Conservation (phyloP, 495 filamentous ascomycete species). For the Penicillium alfredii region DNA sequence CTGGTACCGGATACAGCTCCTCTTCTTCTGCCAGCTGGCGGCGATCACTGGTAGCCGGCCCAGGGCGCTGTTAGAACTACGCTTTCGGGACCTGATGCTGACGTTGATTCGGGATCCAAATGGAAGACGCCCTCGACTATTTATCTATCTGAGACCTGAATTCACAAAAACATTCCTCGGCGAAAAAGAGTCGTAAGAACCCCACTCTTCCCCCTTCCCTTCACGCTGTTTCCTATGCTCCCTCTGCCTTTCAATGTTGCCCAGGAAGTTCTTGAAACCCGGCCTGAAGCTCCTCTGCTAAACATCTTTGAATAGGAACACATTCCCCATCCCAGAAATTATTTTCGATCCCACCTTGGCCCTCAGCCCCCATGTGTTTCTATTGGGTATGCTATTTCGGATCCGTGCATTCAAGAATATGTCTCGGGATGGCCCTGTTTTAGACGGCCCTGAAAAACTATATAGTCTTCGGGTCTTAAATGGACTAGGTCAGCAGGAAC, state of each 20-base stretch:
- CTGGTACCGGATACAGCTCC: slow-evolving; percentile 27
- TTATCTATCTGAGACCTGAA: slow-evolving; percentile 28
- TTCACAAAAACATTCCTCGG: slow-evolving; percentile 31
- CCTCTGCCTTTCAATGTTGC: slow-evolving; percentile 3
- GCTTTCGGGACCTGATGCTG: slow-evolving; percentile 19
- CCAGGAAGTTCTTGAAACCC: slow-evolving; percentile 1
- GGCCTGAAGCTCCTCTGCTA: slow-evolving; percentile 1
- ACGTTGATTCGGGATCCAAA: slow-evolving; percentile 31
- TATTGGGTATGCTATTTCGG: slow-evolving; percentile 29
- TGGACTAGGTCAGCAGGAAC: slow-evolving; percentile 24
- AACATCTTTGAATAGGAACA: slow-evolving; percentile 20
- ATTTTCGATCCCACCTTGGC: slow-evolving; percentile 26
- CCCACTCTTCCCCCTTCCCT: slow-evolving; percentile 2
- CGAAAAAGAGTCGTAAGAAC: slow-evolving; percentile 26
- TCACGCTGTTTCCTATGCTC: slow-evolving; percentile 5
- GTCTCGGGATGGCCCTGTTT: slow-evolving; percentile 12
- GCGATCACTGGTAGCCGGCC: slow-evolving; percentile 30
- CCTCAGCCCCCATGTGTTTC: slow-evolving; percentile 16
- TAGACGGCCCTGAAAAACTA: slow-evolving; percentile 23
- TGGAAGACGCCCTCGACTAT: slow-evolving; percentile 20
- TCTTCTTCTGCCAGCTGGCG: slow-evolving; percentile 32
- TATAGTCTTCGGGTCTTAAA: slow-evolving; percentile 26
- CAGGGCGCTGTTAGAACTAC: slow-evolving; percentile 27
- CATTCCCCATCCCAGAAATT: slow-evolving; percentile 25
- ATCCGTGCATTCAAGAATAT: slow-evolving; percentile 24